Evolutionary conservation across 495 filamentous ascomycete genomes (phyloP), one percentile per base, ranked within the genome.

Genomic region (Terfezia boudieri): DNA sequence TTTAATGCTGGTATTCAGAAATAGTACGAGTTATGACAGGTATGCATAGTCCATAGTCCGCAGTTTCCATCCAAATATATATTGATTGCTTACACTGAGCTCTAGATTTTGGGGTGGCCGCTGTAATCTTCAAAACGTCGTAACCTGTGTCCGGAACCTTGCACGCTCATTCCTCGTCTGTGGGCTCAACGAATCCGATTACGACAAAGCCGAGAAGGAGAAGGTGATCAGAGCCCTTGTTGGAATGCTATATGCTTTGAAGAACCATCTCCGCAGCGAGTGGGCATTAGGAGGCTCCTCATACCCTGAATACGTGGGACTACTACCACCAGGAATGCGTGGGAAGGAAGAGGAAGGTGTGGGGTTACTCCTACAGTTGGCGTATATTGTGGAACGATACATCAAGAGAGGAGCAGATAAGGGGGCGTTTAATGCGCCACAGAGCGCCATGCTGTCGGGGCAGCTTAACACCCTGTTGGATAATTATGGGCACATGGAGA

Each of bases 1-100:
- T 62, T 63, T 86, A 16, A 84, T 86, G 79, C 80, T 86, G 37
- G 82, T 86, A 48, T 85, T 85, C 71, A 76, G 82, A 12, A 84
- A 86, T 58, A 71, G 74, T 59, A 81, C 79, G 37, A 77, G 73
- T 54, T 84, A 83, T 67, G 81, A 82, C 56, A 71, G 80, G 4
- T 84, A 82, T 67, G 38, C 10, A 11, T 43, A 11, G 10, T 43
- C 38, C 38, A 46, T 14, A 46, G 0, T 20, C 41, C 4, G 4
- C 12, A 46, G 41, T 4, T 46, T 14, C 41, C 41, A 4, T 20
- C 3, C 17, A 20, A 20, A 2, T 46, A 4, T 46, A 46, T 16
- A 46, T 2, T 17, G 12, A 14, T 46, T 14, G 14, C 17, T 46
- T 46, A 46, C 26, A 4, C 26, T 7, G 26, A 32, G 26, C 26